These are phyloP conservation scores for Thuidium tamariscinum DNA, from an alignment of 225 moss, liverwort and hornwort genomes.

Conservation along the genomic window DNA sequence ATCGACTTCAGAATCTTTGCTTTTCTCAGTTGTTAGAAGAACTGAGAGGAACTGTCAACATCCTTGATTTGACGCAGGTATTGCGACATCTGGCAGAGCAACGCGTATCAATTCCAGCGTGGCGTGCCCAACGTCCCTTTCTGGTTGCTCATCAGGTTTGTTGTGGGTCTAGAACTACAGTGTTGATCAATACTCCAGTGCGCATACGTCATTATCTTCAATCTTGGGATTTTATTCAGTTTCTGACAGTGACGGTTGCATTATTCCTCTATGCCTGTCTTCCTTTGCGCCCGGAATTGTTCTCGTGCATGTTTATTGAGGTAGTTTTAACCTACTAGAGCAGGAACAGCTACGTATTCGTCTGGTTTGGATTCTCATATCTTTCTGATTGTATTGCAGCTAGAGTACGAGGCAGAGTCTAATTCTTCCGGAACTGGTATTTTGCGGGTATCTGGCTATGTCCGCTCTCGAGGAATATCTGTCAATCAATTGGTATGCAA, in stretches of 20 bases:
- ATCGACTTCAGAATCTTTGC: background rate
- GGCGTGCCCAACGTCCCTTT: slow-evolving; percentile 85
- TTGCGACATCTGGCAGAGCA: slow-evolving; percentile 80
- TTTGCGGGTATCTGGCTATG: slow-evolving; percentile 67
- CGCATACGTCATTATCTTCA: background rate
- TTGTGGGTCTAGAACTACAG: background rate
- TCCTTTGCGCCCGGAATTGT: background rate
- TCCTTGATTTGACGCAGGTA: slow-evolving; percentile 29
- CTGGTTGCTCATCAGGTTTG: slow-evolving; percentile 75
- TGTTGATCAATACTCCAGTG: background rate
- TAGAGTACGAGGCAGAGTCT: slow-evolving; percentile 37
- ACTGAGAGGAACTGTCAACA: background rate
- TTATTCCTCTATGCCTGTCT: background rate
- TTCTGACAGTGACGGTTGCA: background rate
- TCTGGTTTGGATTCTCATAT: background rate
- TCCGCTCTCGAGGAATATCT: slow-evolving; percentile 79
- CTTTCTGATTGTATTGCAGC: slow-evolving; percentile 27
- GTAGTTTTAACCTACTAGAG: background rate
- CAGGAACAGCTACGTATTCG: background rate
- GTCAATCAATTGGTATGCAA: slow-evolving; percentile 83
- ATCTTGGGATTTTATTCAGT: background rate
- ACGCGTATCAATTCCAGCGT: slow-evolving; percentile 58
- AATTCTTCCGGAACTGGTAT: slow-evolving; percentile 39
- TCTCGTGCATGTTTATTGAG: background rate
- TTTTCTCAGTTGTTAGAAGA: background rate